Evolutionary conservation across 805 yeast genomes (phyloP).

Genomic region (Hanseniaspora singularis): DNA sequence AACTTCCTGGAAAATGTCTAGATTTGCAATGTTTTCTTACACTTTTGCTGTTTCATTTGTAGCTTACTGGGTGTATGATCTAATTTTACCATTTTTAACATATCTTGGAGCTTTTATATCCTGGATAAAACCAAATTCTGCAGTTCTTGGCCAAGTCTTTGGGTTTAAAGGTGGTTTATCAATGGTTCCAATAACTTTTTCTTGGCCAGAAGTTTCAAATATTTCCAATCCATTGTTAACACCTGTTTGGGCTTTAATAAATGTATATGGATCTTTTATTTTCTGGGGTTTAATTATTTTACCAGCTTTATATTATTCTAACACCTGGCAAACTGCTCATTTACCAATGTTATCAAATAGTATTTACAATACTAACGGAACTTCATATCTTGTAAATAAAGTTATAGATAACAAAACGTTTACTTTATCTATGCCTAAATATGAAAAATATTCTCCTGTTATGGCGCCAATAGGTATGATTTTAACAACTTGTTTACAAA

Average conservation of each 20-base stretch:
- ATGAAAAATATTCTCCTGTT: slow-evolving; percentile 50
- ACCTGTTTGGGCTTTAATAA: slow-evolving; percentile 39
- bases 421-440: slow-evolving; percentile 36
- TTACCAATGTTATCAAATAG: slow-evolving; percentile 45
- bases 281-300: slow-evolving; percentile 37
- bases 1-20: slow-evolving; percentile 49
- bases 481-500: slow-evolving; percentile 48
- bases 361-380: slow-evolving; percentile 31
- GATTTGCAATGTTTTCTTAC: slow-evolving; percentile 38
- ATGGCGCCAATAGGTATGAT: slow-evolving; percentile 48
- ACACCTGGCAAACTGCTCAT: slow-evolving; percentile 47
- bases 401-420: slow-evolving; percentile 31
- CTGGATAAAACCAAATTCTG: slow-evolving; percentile 52
- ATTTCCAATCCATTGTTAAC: slow-evolving; percentile 55
- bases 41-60: slow-evolving; percentile 33
- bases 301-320: slow-evolving; percentile 43
- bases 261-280: slow-evolving; percentile 37
- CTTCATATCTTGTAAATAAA: slow-evolving; percentile 37
- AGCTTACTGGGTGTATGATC: slow-evolving; percentile 54
- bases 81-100: slow-evolving; percentile 45
- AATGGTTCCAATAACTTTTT: slow-evolving; percentile 52
- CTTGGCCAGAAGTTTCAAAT: slow-evolving; percentile 52
- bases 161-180: slow-evolving; percentile 55
- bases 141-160: slow-evolving; percentile 50
- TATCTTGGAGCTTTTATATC: slow-evolving; percentile 47